Percentiles rank a stretch among this genome's conserved stretches.
phyloP scores from a whole-genome alignment of 352 stramenopile genomes.

The Phytophthora pinifolia region DNA sequence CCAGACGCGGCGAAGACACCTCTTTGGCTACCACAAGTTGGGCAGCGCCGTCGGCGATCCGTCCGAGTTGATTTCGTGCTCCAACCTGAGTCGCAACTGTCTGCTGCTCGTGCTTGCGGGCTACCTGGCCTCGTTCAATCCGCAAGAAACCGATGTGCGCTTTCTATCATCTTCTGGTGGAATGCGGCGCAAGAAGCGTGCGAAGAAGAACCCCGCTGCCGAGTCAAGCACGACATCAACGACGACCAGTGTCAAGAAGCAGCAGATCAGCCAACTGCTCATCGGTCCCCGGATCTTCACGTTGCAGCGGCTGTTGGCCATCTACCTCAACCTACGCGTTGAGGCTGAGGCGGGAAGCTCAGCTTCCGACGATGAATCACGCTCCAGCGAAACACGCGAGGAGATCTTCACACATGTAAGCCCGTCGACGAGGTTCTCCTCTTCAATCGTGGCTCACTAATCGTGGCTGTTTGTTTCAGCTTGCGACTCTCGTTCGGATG shows the following conservation, averaged over 20 bases:
- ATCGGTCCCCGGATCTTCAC: slow-evolving; percentile 76
- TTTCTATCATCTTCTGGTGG: slow-evolving; percentile 71
- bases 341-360: slow-evolving; percentile 38
- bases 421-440: background rate
- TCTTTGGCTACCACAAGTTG: slow-evolving; percentile 70
- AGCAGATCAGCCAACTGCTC: slow-evolving; percentile 60
- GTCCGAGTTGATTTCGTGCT: slow-evolving; percentile 55
- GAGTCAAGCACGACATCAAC: slow-evolving; percentile 10
- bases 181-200: slow-evolving; percentile 51
- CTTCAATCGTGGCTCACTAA: background rate
- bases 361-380: slow-evolving; percentile 16
- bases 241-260: slow-evolving; percentile 30
- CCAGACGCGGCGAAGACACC: slow-evolving; percentile 47
- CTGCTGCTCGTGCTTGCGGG: slow-evolving; percentile 71
- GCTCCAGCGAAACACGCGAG: slow-evolving; percentile 48
- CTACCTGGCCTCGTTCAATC: slow-evolving; percentile 81
- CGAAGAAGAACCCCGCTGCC: slow-evolving; percentile 26
- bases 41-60: slow-evolving; percentile 17
- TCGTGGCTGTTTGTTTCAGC: slow-evolving; percentile 30
- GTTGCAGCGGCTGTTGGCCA: slow-evolving; percentile 70
- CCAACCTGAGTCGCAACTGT: slow-evolving; percentile 63
- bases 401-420: slow-evolving; percentile 81
- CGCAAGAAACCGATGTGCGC: slow-evolving; percentile 66
- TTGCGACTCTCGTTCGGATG: slow-evolving; percentile 75
- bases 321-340: slow-evolving; percentile 70